Conservation (phyloP, 2,329 filamentous ascomycete species). For the Fusarium burgessii region DNA sequence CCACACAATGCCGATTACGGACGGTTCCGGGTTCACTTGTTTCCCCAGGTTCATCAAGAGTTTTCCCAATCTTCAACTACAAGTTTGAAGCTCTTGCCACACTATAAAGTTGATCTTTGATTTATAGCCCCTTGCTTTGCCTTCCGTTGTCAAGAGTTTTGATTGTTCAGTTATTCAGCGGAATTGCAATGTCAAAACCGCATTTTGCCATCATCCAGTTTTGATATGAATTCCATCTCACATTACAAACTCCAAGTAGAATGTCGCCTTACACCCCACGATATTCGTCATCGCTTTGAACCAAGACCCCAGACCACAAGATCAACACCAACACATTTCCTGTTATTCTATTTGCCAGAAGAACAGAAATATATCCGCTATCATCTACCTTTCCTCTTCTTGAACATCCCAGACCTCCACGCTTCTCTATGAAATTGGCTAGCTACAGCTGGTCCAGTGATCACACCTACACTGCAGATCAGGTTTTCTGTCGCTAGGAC, state of each 20-base stretch:
- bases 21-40: slow-evolving; percentile 12
- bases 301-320: slow-evolving; percentile 30
- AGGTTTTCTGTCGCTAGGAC: background rate
- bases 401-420: slow-evolving; percentile 25
- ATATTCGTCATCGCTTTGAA: slow-evolving; percentile 45
- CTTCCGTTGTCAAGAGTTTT: background rate
- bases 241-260: background rate
- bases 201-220: slow-evolving; percentile 1
- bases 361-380: slow-evolving; percentile 11
- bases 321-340: slow-evolving; percentile 11
- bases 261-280: slow-evolving; percentile 46
- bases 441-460: slow-evolving; percentile 14
- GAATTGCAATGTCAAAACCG: background rate
- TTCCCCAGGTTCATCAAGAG: background rate
- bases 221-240: background rate
- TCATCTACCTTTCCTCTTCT: slow-evolving; percentile 13
- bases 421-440: slow-evolving; percentile 16
- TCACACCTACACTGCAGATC: background rate
- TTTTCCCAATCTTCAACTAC: slow-evolving; percentile 16
- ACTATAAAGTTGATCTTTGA: background rate
- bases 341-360: slow-evolving; percentile 30
- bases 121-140: background rate
- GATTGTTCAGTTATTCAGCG: background rate
- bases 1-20: slow-evolving; percentile 32
- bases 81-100: background rate